Conservation (phyloP, 352 stramenopile genomes). For the Blastocystis sp. region DNA sequence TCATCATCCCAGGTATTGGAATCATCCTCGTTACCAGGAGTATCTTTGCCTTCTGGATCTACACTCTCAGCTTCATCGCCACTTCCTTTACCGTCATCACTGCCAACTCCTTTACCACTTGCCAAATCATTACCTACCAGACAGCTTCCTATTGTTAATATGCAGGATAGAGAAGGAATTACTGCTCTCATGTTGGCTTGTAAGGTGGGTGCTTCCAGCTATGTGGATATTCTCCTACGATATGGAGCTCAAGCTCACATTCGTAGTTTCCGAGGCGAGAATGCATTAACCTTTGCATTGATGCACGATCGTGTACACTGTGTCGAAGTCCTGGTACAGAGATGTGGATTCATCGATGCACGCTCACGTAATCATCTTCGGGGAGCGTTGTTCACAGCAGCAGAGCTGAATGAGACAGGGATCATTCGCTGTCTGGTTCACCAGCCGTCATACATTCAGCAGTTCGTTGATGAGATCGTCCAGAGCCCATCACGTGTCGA, state of each 20-base stretch:
- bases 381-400: constrained; percentile 15
- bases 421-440: background rate
- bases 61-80: background rate
- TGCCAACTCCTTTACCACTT: background rate
- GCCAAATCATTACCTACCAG: background rate
- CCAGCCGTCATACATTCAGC: background rate
- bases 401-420: background rate
- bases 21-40: background rate
- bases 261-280: constrained; percentile 8
- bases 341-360: background rate
- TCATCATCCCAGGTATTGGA: background rate
- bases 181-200: constrained; percentile 40
- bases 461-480: constrained; percentile 30
- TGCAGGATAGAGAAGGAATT: constrained; percentile 44
- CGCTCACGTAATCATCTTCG: background rate
- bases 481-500: background rate
- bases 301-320: background rate
- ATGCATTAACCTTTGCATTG: constrained; percentile 11
- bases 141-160: background rate
- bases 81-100: background rate
- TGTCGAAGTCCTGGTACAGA: background rate
- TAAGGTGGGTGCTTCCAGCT: background rate
- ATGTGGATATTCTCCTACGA: background rate
- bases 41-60: background rate
- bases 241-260: background rate